Conservation (phyloP, 441 rosid species). For the Bruguiera hainesii region DNA sequence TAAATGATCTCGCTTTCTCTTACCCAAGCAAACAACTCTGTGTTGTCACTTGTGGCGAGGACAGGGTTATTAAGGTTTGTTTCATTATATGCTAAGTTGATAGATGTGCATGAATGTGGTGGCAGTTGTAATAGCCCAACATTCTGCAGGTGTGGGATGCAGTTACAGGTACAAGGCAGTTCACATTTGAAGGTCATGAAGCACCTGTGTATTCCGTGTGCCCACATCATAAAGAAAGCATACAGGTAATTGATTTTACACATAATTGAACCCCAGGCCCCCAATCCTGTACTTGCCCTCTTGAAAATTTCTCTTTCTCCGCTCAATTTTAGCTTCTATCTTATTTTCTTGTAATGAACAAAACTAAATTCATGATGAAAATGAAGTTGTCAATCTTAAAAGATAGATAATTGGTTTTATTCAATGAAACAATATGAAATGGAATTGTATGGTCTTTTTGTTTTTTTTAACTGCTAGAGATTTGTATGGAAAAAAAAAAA, state of each 20-base stretch:
- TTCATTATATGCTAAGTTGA: slow-evolving; percentile 13
- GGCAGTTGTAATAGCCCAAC: slow-evolving; percentile 14
- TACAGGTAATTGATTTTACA: slow-evolving; percentile 48
- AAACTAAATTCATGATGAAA: too few species aligned
- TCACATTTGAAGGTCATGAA: slow-evolving; percentile 70
- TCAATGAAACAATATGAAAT: too few species aligned
- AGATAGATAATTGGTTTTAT: too few species aligned
- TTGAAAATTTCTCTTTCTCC: too few species aligned
- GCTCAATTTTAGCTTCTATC: too few species aligned
- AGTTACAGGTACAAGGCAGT: slow-evolving; percentile 42
- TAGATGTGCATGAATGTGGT: slow-evolving; percentile 12
- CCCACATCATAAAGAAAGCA: slow-evolving; percentile 76
- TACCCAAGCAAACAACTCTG: slow-evolving; percentile 59
- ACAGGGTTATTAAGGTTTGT: slow-evolving; percentile 63
- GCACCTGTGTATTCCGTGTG: slow-evolving; percentile 73
- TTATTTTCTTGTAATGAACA: too few species aligned
- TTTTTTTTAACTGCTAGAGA: too few species aligned
- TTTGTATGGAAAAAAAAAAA: too few species aligned
- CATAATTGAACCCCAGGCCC: neutral
- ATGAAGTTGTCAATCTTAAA: too few species aligned
- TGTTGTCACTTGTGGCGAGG: slow-evolving; percentile 76
- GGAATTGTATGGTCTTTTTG: too few species aligned
- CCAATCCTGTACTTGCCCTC: too few species aligned
- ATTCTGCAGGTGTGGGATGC: slow-evolving; percentile 78
- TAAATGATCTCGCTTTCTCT: slow-evolving; percentile 73